Evolutionary conservation across 331 rosid genomes (phyloP).

Genomic region (Cydonia oblonga): DNA sequence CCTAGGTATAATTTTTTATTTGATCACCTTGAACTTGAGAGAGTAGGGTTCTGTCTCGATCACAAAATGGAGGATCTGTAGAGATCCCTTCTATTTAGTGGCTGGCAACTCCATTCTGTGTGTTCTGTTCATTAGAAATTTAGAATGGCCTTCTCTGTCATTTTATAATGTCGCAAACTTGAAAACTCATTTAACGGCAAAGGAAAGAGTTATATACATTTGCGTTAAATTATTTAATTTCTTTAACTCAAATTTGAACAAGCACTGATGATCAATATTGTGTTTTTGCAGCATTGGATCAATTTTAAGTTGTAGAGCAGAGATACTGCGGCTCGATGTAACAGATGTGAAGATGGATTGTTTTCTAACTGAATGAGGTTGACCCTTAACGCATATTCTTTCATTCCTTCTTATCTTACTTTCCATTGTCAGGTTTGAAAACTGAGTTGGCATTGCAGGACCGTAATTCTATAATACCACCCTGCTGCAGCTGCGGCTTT

Average conservation of each 20-base stretch:
- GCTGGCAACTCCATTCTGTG: background rate
- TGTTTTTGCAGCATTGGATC: constrained; percentile 64
- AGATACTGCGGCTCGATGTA: constrained; percentile 84
- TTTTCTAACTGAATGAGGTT: constrained; percentile 32
- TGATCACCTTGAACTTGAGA: background rate
- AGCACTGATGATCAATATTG: background rate
- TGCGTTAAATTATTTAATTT: no score
- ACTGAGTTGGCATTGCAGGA: background rate
- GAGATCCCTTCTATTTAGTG: background rate
- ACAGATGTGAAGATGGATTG: constrained; percentile 88
- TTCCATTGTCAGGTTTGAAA: background rate
- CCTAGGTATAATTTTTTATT: constrained; percentile 49
- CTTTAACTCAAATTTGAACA: no score
- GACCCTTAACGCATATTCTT: background rate
- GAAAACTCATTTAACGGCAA: background rate
- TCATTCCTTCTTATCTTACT: background rate
- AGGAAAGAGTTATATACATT: background rate
- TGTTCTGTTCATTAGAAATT: background rate
- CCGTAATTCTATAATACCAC: background rate
- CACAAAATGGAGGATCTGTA: background rate
- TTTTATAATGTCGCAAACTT: background rate
- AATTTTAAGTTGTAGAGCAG: constrained; percentile 71
- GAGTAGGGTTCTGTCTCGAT: background rate
- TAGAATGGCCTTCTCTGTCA: no score
- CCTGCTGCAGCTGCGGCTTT: background rate